Evolutionary conservation across 495 filamentous ascomycete genomes (phyloP), one percentile per base, ranked within the genome.

Genomic region (Talaromyces adpressus): DNA sequence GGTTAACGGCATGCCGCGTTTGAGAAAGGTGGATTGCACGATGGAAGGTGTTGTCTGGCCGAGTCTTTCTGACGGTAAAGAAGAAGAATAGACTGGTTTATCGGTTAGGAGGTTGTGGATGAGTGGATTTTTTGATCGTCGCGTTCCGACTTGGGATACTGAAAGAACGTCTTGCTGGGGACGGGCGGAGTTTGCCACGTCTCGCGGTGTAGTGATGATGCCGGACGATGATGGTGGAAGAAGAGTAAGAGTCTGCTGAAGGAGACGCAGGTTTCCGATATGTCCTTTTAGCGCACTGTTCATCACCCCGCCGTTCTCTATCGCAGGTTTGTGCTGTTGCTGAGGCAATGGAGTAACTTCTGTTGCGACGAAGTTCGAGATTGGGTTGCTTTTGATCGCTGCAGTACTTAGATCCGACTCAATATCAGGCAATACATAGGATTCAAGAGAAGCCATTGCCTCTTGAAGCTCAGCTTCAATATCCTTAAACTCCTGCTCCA

Each of bases 31-130:
- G 0, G 77, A 59, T 84, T 89, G 63, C 77, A 84, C 60, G 25
- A 70, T 63, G 3, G 22, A 56, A 27, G 68, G 53, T 11, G 69
- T 36, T 74, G 73, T 76, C 53, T 70, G 70, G 34, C 71, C 76
- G 16, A 87, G 81, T 22, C 87, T 82, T 56, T 84, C 82, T 4
- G 85, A 75, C 0, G 94, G 94, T 1, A 99, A 80, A 0, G 94
- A 99, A 1, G 94, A 92, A 9, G 93, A 97, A 64, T 91, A 87
- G 22, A 91, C 79, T 1, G 94, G 94, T 70, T 96, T 93, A 74
- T 99, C 93, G 16, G 94, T 99, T 18, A 99, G 83, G 7, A 98
- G 87, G 67, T 95, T 98, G 74, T 98, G 94, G 61, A 99, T 97
- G 11, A 99, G 82, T 1, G 93, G 92, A 69, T 99, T 98, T 66